Evolutionary conservation across 768 basidiomycete genomes (phyloP).

Genomic region (Kwoniella sp.): DNA sequence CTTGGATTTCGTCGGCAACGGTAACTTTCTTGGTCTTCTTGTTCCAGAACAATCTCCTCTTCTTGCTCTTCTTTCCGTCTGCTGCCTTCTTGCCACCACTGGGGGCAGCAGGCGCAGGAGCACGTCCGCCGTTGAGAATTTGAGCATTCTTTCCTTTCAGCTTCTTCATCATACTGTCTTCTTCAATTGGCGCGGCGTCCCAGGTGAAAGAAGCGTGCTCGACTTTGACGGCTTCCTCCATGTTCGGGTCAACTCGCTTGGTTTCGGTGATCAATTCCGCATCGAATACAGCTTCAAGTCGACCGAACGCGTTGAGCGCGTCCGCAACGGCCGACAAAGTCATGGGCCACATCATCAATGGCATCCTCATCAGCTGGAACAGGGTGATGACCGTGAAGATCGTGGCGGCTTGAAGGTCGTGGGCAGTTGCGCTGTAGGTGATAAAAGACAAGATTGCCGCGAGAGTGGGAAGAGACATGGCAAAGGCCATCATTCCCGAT

Average conservation of each 20-base stretch:
- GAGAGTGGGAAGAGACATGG: conserved; percentile 70
- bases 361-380: conserved; percentile 79
- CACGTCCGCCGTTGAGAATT: conserved; percentile 20
- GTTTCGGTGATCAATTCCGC: conserved; percentile 73
- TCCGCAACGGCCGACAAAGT: conserved; percentile 75
- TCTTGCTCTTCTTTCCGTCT: conserved; percentile 22
- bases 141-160: conserved; percentile 32
- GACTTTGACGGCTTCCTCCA: conserved; percentile 70
- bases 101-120: not conserved
- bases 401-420: conserved; percentile 61
- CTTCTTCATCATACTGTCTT: conserved; percentile 50
- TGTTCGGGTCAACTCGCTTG: conserved; percentile 62
- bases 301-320: conserved; percentile 74
- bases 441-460: conserved; percentile 72
- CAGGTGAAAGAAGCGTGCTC: conserved; percentile 77
- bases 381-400: conserved; percentile 83
- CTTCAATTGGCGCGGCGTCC: conserved; percentile 66
- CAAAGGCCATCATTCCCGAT: conserved; percentile 67
- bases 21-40: conserved; percentile 48
- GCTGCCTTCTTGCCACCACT: conserved; percentile 9
- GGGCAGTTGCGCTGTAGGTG: conserved; percentile 65
- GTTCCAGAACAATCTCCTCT: conserved; percentile 36
- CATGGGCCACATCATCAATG: conserved; percentile 69
- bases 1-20: conserved; percentile 39
- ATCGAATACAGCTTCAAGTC: conserved; percentile 78